Evolutionary conservation across 768 basidiomycete species (phyloP), one percentile per base, ranked within the genome.

Genomic region (Agrocybe pediades): DNA sequence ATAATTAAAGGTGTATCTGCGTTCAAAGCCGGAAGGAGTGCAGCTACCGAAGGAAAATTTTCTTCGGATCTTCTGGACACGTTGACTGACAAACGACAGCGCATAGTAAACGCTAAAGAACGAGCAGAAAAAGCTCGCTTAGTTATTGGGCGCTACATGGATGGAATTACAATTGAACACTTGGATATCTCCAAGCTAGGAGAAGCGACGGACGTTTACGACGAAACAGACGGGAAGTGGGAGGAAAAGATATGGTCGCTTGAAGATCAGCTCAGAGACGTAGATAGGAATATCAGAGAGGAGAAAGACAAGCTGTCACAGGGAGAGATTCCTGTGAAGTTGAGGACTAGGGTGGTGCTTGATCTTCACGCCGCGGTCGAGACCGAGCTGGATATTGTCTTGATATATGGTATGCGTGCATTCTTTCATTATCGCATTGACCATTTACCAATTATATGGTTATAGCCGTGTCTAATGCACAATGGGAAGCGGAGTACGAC

Each of bases 1-100:
- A 74, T 73, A 0, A 77, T 78, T 43, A 75, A 77, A 41, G 75
- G 76, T 46, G 76, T 78, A 2, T 67, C 71, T 9, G 55, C 72
- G 13, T 71, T 65, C 7, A 27, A 23, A 0, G 47, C 49, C 27
- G 51, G 62, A 11, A 42, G 27, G 13, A 49, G 54, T 20, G 25
- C 57, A 3, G 19, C 11, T 3, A 9, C 47, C 3, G 53, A 53
- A 1, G 58, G 40, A 9, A n/a, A n/a, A n/a, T n/a, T n/a, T n/a
- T 62, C 68, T 0, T 71, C 71, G 6, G 55, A 66, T 21, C 16
- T 44, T 13, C 26, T 55, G 29, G 50, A 55, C 6, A 46, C 43
- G 13, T 46, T 59, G 26, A 23, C 29, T 3, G n/a, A 44, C 2
- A 44, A 52, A 24, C 43, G 46, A 29, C 16, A 16, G 15, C 17